Evolutionary conservation across 2,329 filamentous ascomycete species (phyloP), one percentile per base, ranked within the genome.

Genomic region (Penicillium psychrosexuale): DNA sequence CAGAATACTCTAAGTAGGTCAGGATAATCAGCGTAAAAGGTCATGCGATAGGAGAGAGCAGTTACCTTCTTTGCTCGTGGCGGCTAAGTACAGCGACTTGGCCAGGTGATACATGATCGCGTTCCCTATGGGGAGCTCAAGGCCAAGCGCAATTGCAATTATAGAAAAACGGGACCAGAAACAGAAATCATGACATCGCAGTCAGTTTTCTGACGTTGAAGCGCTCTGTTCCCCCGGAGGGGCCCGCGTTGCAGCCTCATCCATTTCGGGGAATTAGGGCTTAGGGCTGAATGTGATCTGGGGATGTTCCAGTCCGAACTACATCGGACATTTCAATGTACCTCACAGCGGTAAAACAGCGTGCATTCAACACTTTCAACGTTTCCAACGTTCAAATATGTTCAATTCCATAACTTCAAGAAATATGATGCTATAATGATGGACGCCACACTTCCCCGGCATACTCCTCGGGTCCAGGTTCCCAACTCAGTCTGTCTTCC

Each of bases 51-150:
- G 38, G n/a, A 37, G 31, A 22, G 4, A 31, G 17, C 8, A 15
- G 27, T 30, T 68, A 91, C 91, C 91, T 84, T 97, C 92, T 84
- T 97, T 97, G 77, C 91, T 96, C 17, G 93, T 97, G 54, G 91
- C 93, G 72, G 96, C 90, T 67, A 94, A 84, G 77, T 97, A 99
- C 55, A 99, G 82, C 56, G 91, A 92, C 75, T 97, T 97, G 69
- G 90, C 87, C 66, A 99, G 86, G 78, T 97, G 93, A 78, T 97
- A 97, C 93, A 97, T 97, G 56, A 61, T 72, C 63, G 64, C 59
- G 59, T 59, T 58, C 58, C 48, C 42, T 34, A 58, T 33, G 54
- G 59, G 54, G 52, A 56, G 52, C 57, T 61, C 58, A 55, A 56
- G 59, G 51, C 56, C 58, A 57, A 48, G 55, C 47, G 53, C 54